Percentiles rank a stretch among this genome's conserved stretches.
Evolutionary conservation across 2,329 filamentous ascomycete genomes (phyloP).

Genomic region (Stagonosporopsis cucurbitacearum): DNA sequence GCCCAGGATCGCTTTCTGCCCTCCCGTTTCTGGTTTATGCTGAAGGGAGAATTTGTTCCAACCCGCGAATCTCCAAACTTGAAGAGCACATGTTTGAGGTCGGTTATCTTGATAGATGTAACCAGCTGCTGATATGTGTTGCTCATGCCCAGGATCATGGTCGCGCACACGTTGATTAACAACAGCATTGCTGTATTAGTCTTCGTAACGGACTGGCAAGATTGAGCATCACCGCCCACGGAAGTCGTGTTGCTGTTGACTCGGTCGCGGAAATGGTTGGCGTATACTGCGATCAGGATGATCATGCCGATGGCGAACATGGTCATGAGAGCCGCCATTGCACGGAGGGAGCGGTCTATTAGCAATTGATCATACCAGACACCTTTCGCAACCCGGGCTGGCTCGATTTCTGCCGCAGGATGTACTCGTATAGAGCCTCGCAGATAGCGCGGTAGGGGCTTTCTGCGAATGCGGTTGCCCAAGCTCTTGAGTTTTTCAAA

Average conservation of each 20-base stretch:
- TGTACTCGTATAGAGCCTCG: conserved; percentile 25
- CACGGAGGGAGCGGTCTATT: conserved; percentile 36
- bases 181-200: conserved; percentile 34
- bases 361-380: conserved; percentile 42
- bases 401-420: conserved; percentile 32
- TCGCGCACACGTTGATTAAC: conserved; percentile 40
- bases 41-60: conserved; percentile 44
- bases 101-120: conserved; percentile 34
- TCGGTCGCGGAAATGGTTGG: conserved; percentile 20
- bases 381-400: conserved; percentile 30
- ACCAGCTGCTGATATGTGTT: conserved; percentile 45
- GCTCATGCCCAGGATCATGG: conserved; percentile 42
- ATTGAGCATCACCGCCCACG: conserved; percentile 25
- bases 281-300: conserved; percentile 26
- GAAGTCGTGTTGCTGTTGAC: conserved; percentile 33
- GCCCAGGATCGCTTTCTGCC: conserved; percentile 34
- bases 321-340: conserved; percentile 34
- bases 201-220: conserved; percentile 28
- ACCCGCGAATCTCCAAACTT: conserved; percentile 42
- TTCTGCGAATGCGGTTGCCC: conserved; percentile 26
- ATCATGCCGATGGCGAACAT: conserved; percentile 27
- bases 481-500: conserved; percentile 25
- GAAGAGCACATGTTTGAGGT: conserved; percentile 33
- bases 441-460: conserved; percentile 25
- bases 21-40: conserved; percentile 36